Percentiles rank a stretch among this genome's conserved stretches.
phyloP scores from a whole-genome alignment of 1,284 basidiomycete genomes.

The Boletellus sp. region DNA sequence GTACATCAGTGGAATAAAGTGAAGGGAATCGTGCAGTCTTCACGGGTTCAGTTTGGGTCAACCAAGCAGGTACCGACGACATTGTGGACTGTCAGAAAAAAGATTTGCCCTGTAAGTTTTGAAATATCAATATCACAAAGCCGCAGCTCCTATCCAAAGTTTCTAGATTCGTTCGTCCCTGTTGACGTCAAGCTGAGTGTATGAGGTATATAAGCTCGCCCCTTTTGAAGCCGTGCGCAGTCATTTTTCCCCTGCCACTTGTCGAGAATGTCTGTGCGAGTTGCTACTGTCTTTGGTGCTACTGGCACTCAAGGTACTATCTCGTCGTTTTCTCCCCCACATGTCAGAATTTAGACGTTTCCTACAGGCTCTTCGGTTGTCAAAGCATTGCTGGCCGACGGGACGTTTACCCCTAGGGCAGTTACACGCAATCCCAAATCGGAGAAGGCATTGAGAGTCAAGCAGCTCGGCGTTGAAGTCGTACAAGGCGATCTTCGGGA shows the following conservation, averaged over 20 bases:
- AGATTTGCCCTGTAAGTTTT: too few relatives aligned
- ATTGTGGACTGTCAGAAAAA: too few relatives aligned
- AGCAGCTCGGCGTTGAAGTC: slow-evolving; percentile 32
- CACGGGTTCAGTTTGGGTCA: too few relatives aligned
- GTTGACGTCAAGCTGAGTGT: too few relatives aligned
- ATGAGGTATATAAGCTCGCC: too few relatives aligned
- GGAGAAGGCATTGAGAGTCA: slow-evolving; percentile 25
- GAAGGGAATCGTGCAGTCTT: too few relatives aligned
- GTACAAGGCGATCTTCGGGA: slow-evolving; percentile 34
- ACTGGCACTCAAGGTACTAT: slow-evolving; percentile 25
- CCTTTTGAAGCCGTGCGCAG: too few relatives aligned
- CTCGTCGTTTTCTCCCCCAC: not conserved
- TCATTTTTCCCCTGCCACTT: not conserved
- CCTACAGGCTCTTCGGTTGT: slow-evolving; percentile 26
- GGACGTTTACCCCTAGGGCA: slow-evolving; percentile 32
- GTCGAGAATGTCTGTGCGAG: slow-evolving; percentile 15
- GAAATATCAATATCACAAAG: too few relatives aligned
- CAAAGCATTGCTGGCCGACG: slow-evolving; percentile 29
- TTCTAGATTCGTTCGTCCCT: too few relatives aligned
- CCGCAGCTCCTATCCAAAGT: too few relatives aligned
- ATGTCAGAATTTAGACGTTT: not conserved
- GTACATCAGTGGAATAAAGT: too few relatives aligned
- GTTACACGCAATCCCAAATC: slow-evolving; percentile 32
- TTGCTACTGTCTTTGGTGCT: slow-evolving; percentile 25
- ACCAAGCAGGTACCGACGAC: too few relatives aligned